Conservation (phyloP, 2,329 filamentous ascomycete species). For the Xylariaceae sp. region DNA sequence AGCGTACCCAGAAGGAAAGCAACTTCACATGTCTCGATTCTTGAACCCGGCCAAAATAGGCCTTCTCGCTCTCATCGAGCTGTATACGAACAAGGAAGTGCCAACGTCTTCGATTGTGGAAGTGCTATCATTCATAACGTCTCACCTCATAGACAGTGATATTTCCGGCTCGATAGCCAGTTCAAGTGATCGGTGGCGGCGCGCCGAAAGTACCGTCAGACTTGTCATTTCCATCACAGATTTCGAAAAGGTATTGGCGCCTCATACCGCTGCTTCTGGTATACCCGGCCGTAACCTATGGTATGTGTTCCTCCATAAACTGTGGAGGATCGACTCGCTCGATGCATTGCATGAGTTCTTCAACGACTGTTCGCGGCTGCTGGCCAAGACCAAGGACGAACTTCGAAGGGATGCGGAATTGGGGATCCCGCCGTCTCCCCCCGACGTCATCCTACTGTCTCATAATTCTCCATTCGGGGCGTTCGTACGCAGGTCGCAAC, state of each 20-base stretch:
- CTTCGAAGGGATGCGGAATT: constrained; percentile 49
- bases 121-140: constrained; percentile 72
- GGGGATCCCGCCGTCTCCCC: constrained; percentile 43
- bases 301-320: constrained; percentile 72
- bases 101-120: constrained; percentile 66
- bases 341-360: constrained; percentile 78
- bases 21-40: constrained; percentile 62
- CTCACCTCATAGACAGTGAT: constrained; percentile 55
- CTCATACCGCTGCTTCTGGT: constrained; percentile 47
- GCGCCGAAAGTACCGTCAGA: constrained; percentile 45
- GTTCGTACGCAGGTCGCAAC: constrained; percentile 68
- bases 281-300: constrained; percentile 77
- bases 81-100: constrained; percentile 70
- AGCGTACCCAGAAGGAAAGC: not conserved
- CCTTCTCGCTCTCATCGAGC: constrained; percentile 70
- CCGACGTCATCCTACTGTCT: constrained; percentile 56
- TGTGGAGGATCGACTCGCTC: constrained; percentile 81
- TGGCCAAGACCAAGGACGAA: constrained; percentile 59
- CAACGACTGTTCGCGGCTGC: constrained; percentile 48
- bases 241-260: constrained; percentile 53
- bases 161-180: constrained; percentile 30
- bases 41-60: constrained; percentile 86
- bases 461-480: constrained; percentile 73
- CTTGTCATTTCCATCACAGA: constrained; percentile 51
- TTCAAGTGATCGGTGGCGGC: constrained; percentile 39